Conservation (phyloP, 495 filamentous ascomycete species). For the Penicillium turbatum region DNA sequence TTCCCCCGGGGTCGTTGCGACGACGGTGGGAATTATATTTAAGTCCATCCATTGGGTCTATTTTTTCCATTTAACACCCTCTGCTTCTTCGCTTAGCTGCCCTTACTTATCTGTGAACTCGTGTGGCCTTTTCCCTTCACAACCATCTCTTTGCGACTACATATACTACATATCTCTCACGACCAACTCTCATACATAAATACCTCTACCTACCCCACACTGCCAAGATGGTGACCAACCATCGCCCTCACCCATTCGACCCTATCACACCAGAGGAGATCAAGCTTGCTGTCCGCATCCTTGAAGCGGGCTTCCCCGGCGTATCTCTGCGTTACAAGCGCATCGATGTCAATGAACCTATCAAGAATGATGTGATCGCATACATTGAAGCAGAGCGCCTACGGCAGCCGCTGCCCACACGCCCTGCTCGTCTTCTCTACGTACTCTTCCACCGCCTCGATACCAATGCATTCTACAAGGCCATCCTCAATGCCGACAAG, state of each 20-base stretch:
- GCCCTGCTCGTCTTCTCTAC: slow-evolving; percentile 36
- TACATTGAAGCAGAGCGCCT: slow-evolving; percentile 39
- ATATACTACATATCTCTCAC: neutral
- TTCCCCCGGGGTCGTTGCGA: neutral
- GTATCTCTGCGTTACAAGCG: slow-evolving; percentile 37
- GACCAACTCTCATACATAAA: neutral
- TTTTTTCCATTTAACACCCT: neutral
- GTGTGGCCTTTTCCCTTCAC: neutral
- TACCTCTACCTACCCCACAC: neutral
- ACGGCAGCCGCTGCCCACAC: slow-evolving; percentile 29
- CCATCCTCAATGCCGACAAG: slow-evolving; percentile 33
- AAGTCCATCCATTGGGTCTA: slow-evolving; percentile 7
- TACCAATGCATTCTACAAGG: slow-evolving; percentile 38
- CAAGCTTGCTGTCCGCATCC: slow-evolving; percentile 35
- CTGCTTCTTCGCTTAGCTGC: neutral
- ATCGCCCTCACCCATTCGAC: slow-evolving; percentile 36
- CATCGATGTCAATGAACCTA: slow-evolving; percentile 38
- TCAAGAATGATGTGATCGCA: slow-evolving; percentile 36
- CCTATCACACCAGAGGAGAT: slow-evolving; percentile 40
- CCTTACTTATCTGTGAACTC: neutral
- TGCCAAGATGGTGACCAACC: slow-evolving; percentile 17
- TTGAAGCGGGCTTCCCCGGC: slow-evolving; percentile 34
- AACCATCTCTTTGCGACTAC: too few relatives aligned
- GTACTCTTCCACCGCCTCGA: slow-evolving; percentile 40
- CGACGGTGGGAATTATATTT: slow-evolving; percentile 1